A percentile compares a stretch with the other conserved stretches of the same genome.
phyloP scores from a whole-genome alignment of 768 basidiomycete genomes.

The Porpolomopsis calyptriformis region DNA sequence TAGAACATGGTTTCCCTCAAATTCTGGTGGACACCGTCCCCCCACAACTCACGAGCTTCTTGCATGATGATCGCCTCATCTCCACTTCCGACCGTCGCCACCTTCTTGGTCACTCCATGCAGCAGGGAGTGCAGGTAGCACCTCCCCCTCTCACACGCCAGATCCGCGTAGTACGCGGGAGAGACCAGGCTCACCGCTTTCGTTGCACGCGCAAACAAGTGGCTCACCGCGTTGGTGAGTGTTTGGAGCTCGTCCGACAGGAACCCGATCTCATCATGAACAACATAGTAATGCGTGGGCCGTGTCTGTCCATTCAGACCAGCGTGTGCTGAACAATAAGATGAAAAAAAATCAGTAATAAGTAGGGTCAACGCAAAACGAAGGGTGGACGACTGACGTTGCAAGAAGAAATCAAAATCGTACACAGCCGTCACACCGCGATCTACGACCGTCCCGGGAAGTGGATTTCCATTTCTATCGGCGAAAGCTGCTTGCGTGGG shows the following conservation, averaged over 20 bases:
- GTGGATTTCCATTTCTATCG: slow-evolving; percentile 62
- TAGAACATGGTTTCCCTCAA: slow-evolving; percentile 73
- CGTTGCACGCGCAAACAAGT: slow-evolving; percentile 78
- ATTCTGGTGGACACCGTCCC: slow-evolving; percentile 33
- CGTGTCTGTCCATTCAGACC: slow-evolving; percentile 65
- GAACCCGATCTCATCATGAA: slow-evolving; percentile 69
- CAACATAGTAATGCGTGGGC: slow-evolving; percentile 73
- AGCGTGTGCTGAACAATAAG: slow-evolving; percentile 43
- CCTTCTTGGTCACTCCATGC: slow-evolving; percentile 33
- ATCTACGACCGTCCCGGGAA: slow-evolving; percentile 75
- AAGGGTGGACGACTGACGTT: too few relatives aligned
- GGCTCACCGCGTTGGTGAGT: slow-evolving; percentile 61
- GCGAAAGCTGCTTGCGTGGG: slow-evolving; percentile 41
- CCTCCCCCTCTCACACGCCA: slow-evolving; percentile 53
- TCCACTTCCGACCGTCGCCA: slow-evolving; percentile 24
- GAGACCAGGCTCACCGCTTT: slow-evolving; percentile 77
- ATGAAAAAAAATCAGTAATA: background rate
- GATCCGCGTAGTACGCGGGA: slow-evolving; percentile 74
- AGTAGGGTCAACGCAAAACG: background rate
- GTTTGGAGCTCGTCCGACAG: slow-evolving; percentile 60
- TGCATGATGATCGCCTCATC: slow-evolving; percentile 38
- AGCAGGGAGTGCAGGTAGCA: slow-evolving; percentile 70
- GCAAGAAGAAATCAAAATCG: slow-evolving; percentile 57
- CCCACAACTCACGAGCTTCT: slow-evolving; percentile 51
- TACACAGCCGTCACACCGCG: slow-evolving; percentile 61